Conservation (phyloP, 176 grass and related monocot species). For the Coix lacrymajobi region DNA sequence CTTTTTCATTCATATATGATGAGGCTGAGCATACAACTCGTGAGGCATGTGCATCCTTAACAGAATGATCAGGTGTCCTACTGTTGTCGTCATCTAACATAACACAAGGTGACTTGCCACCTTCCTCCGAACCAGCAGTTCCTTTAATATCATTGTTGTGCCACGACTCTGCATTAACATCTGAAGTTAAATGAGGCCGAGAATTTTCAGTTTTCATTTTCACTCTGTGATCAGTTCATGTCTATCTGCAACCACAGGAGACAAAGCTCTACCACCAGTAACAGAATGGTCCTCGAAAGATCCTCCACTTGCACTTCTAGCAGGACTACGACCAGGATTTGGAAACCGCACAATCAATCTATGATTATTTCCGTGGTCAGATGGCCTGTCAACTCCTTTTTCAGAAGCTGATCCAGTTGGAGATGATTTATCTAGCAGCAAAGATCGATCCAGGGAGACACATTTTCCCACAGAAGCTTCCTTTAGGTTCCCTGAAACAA, state of each 20-base stretch:
- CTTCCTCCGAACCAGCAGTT: slow-evolving; percentile 48
- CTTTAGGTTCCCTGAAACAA: slow-evolving; percentile 55
- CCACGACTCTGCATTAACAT: slow-evolving; percentile 59
- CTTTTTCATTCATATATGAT: slow-evolving; percentile 59
- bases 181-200: slow-evolving; percentile 30
- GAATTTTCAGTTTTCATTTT: slow-evolving; percentile 58
- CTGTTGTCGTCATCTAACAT: slow-evolving; percentile 30
- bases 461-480: slow-evolving; percentile 44
- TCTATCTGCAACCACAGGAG: slow-evolving; percentile 56
- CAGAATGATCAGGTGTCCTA: slow-evolving; percentile 39
- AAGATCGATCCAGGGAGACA: slow-evolving; percentile 39
- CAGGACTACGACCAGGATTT: slow-evolving; percentile 66
- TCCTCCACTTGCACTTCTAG: slow-evolving; percentile 51
- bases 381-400: slow-evolving; percentile 42
- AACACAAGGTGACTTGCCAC: slow-evolving; percentile 53
- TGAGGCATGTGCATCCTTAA: slow-evolving; percentile 35
- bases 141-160: slow-evolving; percentile 66
- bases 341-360: slow-evolving; percentile 79
- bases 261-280: slow-evolving; percentile 43
- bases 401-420: slow-evolving; percentile 52
- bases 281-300: slow-evolving; percentile 59
- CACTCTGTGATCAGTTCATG: slow-evolving; percentile 60
- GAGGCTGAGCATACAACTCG: slow-evolving; percentile 49
- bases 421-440: slow-evolving; percentile 52
- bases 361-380: slow-evolving; percentile 59